Base-by-base conservation (phyloP, 495 filamentous ascomycete genomes). In the Hypoxylon lienhwacheense region DNA sequence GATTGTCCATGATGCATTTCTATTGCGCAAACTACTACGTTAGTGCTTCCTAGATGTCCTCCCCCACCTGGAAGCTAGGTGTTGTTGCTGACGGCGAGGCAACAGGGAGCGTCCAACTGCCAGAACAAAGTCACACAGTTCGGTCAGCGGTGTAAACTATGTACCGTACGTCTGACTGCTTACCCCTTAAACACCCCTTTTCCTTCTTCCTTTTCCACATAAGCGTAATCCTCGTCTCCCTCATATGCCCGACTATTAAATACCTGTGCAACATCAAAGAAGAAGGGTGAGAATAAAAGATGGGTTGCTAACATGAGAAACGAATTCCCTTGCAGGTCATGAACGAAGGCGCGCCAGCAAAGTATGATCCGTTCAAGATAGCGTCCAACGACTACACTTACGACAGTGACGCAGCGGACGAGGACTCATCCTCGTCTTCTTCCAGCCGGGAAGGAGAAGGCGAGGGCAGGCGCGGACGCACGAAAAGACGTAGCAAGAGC, bases 21-120 rank as follows among this genome's bases (percentile, higher is more conserved):
- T 79, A 79, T 28, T 79, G 77, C 50, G 72, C 77, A 20, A 80
- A 79, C 56, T 79, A 77, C 65, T 80, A 79, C 40, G 77, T 79
- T 46, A 43, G 72, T 63, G 7, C 3, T 35, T 7, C n/a, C 7
- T 8, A 7, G 14, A 39, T 1, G 31, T 25, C n/a, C n/a, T 29
- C 21, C 36, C 28, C 28, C 4, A 2, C 6, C 33, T 33, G 7
- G 11, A n/a, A 11, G 32, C 7, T 32, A 26, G 17, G 19, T 21
- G 8, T 5, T 43, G 31, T 20, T 10, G 35, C 48, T 59, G 32
- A 65, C 50, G 15, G 36, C 26, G 16, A 20, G 20, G 10, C 32
- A 47, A 57, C n/a, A 79, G 73, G 66, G 69, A 48, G 63, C 67
- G 10, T 66, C 72, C 39, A 67, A 72, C 52, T 78, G 75, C 67